phyloP scores from a whole-genome alignment of 2,329 filamentous ascomycete genomes.

The Colletotrichum sublineola region DNA sequence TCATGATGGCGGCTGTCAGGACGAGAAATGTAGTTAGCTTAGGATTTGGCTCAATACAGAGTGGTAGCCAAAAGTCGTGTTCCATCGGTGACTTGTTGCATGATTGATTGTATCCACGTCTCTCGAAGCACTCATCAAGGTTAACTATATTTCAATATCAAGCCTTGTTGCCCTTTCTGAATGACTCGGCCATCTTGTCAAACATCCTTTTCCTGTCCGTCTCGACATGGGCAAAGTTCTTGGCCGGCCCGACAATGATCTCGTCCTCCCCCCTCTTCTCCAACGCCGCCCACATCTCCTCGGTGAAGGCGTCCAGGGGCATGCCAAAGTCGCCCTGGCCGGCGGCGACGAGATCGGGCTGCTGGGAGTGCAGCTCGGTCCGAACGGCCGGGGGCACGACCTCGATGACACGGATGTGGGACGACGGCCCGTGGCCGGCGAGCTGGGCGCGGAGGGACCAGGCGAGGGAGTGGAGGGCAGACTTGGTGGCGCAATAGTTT shows the following conservation, averaged over 20 bases:
- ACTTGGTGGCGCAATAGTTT: slow-evolving; percentile 67
- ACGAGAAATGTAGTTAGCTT: slow-evolving; percentile 38
- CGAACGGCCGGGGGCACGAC: slow-evolving; percentile 61
- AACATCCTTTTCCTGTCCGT: slow-evolving; percentile 23
- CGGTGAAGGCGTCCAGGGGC: slow-evolving; percentile 56
- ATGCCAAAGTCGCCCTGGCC: slow-evolving; percentile 53
- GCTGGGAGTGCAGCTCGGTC: slow-evolving; percentile 63
- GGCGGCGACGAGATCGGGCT: slow-evolving; percentile 51
- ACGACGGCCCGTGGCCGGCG: slow-evolving; percentile 48
- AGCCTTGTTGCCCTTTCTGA: slow-evolving; percentile 19
- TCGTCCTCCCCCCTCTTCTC: slow-evolving; percentile 55
- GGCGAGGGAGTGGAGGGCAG: slow-evolving; percentile 63
- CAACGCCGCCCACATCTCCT: slow-evolving; percentile 61
- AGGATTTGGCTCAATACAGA: slow-evolving; percentile 39
- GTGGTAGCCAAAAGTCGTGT: slow-evolving; percentile 21
- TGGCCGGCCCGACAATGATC: slow-evolving; percentile 41
- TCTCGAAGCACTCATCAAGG: neutral
- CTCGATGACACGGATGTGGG: slow-evolving; percentile 60
- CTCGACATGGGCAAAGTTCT: slow-evolving; percentile 34
- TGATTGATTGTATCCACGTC: neutral
- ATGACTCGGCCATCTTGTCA: slow-evolving; percentile 22
- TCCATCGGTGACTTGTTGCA: neutral
- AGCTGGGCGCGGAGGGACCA: slow-evolving; percentile 61
- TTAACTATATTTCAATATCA: neutral
- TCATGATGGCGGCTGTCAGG: slow-evolving; percentile 34